Base-by-base conservation (phyloP, 306 rosid species). In the Citrullus amarus region DNA sequence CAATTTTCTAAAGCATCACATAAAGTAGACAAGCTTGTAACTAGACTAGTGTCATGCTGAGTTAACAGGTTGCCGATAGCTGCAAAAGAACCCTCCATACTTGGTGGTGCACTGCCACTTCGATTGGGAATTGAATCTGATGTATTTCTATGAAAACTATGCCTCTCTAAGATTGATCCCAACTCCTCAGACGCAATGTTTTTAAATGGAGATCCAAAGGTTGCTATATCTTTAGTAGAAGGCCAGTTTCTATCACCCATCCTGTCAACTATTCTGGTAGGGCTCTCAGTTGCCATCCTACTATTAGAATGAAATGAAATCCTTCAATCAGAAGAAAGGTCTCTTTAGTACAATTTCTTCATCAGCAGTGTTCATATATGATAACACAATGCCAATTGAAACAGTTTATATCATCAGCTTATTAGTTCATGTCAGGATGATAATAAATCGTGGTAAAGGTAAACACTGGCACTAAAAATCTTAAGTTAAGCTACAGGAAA, bases 91-190 rank as follows among this genome's bases (percentile, higher is more conserved):
- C 91, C 91, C 81, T 85, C 93, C 89, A 90, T 86, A 79, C 83
- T 88, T 62, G 93, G 93, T 43, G 93, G 93, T 71, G 93, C 91
- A 68, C 93, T 90, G 34, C 89, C 88, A 79, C 93, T 86, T 80
- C 93, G 85, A 79, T 70, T 83, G 9, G 91, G 91, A n/a, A 83
- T 39, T 4, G 75, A 22, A 28, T 85, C 83, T 12, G 79, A 58
- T 79, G 57, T 79, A 22, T 79, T 76, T 59, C 57, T 79, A 38
- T 41, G 51, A 36, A 74, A 65, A 43, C 81, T 76, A 28, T 72
- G 86, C 54, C 80, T 85, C 60, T 84, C 82, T 12, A 76, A 76
- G 39, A 89, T 79, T 53, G 66, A 76, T 32, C 85, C 83, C 58
- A 66, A 58, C 69, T 90, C 85, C 78, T 90, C 91, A 25, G 82